phyloP scores from a whole-genome alignment of 108 stramenopile species.

The Skeletonema menzelii region DNA sequence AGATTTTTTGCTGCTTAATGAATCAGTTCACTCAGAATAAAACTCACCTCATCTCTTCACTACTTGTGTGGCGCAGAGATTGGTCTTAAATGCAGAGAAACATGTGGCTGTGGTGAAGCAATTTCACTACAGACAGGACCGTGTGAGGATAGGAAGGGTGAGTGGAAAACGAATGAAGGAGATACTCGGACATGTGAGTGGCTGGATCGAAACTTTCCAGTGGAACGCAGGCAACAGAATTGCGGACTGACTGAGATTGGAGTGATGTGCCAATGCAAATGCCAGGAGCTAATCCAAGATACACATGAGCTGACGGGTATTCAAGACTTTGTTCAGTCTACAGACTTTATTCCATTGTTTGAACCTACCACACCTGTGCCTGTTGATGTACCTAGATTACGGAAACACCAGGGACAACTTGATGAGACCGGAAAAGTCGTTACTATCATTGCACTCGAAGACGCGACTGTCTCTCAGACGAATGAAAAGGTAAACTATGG shows the following conservation, averaged over 20 bases:
- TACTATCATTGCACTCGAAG: constrained; percentile 22
- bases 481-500: constrained; percentile 30
- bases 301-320: constrained; percentile 8
- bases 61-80: constrained; percentile 25
- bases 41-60: not conserved
- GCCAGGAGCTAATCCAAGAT: constrained; percentile 14
- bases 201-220: constrained; percentile 14
- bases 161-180: constrained; percentile 17
- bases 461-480: constrained; percentile 22
- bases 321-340: constrained; percentile 6
- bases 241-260: constrained; percentile 28
- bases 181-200: constrained; percentile 11
- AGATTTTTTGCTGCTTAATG: not conserved
- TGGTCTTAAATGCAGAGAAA: constrained; percentile 23
- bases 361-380: not conserved
- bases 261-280: constrained; percentile 19
- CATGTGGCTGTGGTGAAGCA: not conserved
- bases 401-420: constrained; percentile 13
- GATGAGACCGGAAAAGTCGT: constrained; percentile 24
- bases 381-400: not conserved
- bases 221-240: constrained; percentile 19
- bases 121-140: not conserved
- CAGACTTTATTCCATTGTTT: not conserved
- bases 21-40: not conserved
- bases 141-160: constrained; percentile 10